Conservation (phyloP, 2,329 filamentous ascomycete genomes). For the Stagonosporopsis rhizophila region DNA sequence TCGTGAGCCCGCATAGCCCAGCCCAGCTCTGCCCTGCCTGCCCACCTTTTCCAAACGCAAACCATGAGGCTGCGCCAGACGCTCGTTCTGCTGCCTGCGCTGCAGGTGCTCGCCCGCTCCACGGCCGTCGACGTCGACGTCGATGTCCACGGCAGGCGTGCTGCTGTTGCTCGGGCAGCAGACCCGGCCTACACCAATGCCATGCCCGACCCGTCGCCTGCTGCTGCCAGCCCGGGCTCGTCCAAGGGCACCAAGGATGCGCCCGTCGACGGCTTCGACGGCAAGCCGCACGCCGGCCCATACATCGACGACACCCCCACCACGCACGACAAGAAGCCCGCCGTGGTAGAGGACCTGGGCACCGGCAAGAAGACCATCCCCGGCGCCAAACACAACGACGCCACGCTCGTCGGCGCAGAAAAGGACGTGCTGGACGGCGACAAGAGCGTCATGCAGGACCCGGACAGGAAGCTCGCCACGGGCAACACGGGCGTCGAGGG, state of each 20-base stretch:
- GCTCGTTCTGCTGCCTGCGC: conserved; percentile 65
- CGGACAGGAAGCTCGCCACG: conserved; percentile 75
- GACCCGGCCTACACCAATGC: conserved; percentile 34
- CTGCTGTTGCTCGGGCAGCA: conserved; percentile 41
- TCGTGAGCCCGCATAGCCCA: conserved; percentile 4
- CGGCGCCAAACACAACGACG: conserved; percentile 30
- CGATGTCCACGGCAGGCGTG: conserved; percentile 17
- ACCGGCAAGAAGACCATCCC: conserved; percentile 39
- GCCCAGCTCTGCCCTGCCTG: conserved; percentile 20
- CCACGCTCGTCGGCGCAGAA: conserved; percentile 43
- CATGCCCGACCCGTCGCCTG: conserved; percentile 30
- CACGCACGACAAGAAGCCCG: conserved; percentile 40
- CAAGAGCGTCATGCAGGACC: conserved; percentile 93
- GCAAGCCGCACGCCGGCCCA: conserved; percentile 89
- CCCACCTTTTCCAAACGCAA: conserved; percentile 15
- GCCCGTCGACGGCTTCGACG: conserved; percentile 90
- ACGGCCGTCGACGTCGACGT: conserved; percentile 46
- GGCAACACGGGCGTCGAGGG: conserved; percentile 89
- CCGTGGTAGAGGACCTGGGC: conserved; percentile 49
- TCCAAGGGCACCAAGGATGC: conserved; percentile 73
- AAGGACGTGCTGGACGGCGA: conserved; percentile 58
- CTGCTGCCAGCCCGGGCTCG: conserved; percentile 31
- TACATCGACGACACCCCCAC: conserved; percentile 64
- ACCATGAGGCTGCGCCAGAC: conserved; percentile 66
- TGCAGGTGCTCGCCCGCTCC: conserved; percentile 63